phyloP scores from a whole-genome alignment of 2,329 filamentous ascomycete genomes.

The Didymella exigua region DNA sequence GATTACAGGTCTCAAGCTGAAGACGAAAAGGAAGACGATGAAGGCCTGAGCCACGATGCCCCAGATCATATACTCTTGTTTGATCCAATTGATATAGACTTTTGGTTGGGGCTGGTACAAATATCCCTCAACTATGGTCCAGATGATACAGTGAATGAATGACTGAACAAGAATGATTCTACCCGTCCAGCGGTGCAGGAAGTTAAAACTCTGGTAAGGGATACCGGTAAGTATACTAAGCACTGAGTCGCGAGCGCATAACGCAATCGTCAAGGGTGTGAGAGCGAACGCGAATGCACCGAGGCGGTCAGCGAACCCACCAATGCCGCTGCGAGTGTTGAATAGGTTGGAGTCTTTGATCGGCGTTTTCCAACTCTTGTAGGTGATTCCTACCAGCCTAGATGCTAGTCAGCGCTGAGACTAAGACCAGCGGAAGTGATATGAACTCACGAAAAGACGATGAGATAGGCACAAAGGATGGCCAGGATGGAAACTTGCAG shows the following conservation, averaged over 20 bases:
- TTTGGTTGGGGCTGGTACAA: slow-evolving; percentile 73
- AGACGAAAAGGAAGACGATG: slow-evolving; percentile 63
- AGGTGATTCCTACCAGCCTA: slow-evolving; percentile 66
- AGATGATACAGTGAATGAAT: slow-evolving; percentile 71
- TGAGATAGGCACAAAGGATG: slow-evolving; percentile 63
- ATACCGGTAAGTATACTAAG: slow-evolving; percentile 71
- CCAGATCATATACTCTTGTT: slow-evolving; percentile 72
- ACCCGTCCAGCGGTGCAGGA: slow-evolving; percentile 76
- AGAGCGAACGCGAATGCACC: slow-evolving; percentile 73
- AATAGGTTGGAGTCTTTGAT: slow-evolving; percentile 61
- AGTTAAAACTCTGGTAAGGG: slow-evolving; percentile 72
- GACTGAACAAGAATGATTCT: slow-evolving; percentile 72
- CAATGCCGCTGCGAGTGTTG: slow-evolving; percentile 68
- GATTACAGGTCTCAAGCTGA: slow-evolving; percentile 65
- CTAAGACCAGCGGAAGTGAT: background rate
- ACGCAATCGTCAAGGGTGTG: slow-evolving; percentile 69
- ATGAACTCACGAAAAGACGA: slow-evolving; percentile 62
- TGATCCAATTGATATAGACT: slow-evolving; percentile 62
- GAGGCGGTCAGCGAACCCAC: slow-evolving; percentile 69
- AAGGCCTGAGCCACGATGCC: slow-evolving; percentile 71
- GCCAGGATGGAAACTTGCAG: slow-evolving; percentile 67
- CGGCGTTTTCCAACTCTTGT: slow-evolving; percentile 71
- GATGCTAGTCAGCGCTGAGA: slow-evolving; percentile 2
- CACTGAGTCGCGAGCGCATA: slow-evolving; percentile 69
- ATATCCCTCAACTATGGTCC: slow-evolving; percentile 67